Conservation (phyloP, 2,329 filamentous ascomycete genomes). For the Penicillium sp. region DNA sequence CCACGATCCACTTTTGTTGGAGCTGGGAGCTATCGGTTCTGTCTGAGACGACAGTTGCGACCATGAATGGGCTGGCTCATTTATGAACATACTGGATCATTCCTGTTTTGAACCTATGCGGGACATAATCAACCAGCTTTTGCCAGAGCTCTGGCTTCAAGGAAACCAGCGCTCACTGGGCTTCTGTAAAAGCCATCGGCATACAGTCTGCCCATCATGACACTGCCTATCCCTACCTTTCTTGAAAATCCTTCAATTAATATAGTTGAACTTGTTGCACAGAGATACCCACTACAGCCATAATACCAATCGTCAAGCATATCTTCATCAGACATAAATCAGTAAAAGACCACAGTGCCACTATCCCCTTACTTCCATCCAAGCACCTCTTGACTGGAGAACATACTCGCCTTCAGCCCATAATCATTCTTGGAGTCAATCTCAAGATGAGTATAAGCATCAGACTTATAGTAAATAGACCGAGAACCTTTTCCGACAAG, state of each 20-base stretch:
- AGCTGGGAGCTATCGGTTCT: not conserved
- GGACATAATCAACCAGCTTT: not conserved
- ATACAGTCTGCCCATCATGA: not conserved
- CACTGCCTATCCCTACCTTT: not conserved
- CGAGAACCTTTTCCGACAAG: constrained; percentile 49
- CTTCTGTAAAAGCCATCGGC: not conserved
- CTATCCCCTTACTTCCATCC: constrained; percentile 23
- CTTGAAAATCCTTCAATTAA: not conserved
- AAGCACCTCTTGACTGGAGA: constrained; percentile 42
- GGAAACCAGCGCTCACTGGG: not conserved
- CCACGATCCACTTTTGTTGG: not conserved
- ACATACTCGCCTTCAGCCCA: constrained; percentile 57
- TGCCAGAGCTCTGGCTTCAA: not conserved
- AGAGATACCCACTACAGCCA: constrained; percentile 14
- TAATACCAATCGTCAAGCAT: constrained; percentile 8
- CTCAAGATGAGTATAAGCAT: constrained; percentile 67
- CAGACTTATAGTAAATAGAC: constrained; percentile 75
- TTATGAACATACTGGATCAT: not conserved
- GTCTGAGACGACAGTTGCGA: not conserved
- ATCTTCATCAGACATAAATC: constrained; percentile 1
- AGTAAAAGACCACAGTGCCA: not conserved
- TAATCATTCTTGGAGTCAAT: constrained; percentile 62
- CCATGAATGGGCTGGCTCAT: constrained; percentile 2
- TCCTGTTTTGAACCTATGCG: not conserved
- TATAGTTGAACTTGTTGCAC: constrained; percentile 6